These are phyloP conservation scores for Zopfia rhizophila DNA, from an alignment of 2,329 filamentous ascomycete species.

Conservation along the genomic window DNA sequence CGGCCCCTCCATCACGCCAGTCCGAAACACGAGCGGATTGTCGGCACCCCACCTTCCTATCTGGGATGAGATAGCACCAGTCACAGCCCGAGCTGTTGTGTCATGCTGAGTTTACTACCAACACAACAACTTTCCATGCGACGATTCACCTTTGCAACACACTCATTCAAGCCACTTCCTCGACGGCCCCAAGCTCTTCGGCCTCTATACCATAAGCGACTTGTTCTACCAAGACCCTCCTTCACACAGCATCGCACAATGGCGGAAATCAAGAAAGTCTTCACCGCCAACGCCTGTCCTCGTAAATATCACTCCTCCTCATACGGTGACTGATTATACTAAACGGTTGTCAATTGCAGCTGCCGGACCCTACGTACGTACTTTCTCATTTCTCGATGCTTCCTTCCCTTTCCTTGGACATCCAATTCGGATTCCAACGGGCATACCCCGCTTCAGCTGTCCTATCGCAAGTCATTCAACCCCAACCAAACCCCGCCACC, in stretches of 20 bases:
- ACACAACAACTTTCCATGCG: neutral
- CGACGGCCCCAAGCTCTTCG: conserved; percentile 1
- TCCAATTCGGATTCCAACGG: conserved; percentile 1
- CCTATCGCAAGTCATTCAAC: neutral
- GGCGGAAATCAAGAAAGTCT: conserved; percentile 57
- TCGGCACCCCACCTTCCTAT: conserved; percentile 13
- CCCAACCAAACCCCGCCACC: neutral
- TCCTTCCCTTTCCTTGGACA: conserved; percentile 4
- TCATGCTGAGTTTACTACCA: no score
- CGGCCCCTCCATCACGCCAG: neutral
- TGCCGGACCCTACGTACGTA: conserved; percentile 57
- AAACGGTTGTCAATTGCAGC: conserved; percentile 42
- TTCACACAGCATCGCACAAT: conserved; percentile 37
- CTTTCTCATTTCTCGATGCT: neutral
- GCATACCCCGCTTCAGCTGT: conserved; percentile 1
- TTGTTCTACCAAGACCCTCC: neutral
- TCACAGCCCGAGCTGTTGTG: no score
- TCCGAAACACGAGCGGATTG: neutral
- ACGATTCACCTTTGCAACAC: neutral
- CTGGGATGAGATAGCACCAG: neutral
- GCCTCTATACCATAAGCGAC: neutral
- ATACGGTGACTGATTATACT: conserved; percentile 12
- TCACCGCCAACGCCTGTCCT: conserved; percentile 54
- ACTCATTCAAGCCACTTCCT: neutral
- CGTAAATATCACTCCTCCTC: conserved; percentile 44